Evolutionary conservation across 192 early-diverging fungal genomes (phyloP).

Genomic region (Coemansia aciculifera): DNA sequence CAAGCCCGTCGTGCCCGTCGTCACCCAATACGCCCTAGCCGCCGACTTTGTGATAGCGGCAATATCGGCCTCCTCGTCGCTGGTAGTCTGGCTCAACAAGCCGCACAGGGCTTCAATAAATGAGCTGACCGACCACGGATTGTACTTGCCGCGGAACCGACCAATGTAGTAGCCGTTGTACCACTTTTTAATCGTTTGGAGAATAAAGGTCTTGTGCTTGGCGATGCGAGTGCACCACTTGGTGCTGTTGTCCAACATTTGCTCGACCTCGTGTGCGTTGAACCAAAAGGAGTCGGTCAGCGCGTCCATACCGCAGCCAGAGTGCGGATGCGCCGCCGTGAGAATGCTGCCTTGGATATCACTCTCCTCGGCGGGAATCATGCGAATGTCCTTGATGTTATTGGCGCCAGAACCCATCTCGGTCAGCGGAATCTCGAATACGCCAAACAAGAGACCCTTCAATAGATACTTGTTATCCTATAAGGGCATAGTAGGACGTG

Average conservation of each 20-base stretch:
- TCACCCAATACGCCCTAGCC: conserved; percentile 29
- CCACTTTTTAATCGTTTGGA: conserved; percentile 15
- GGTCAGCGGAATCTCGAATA: conserved; percentile 45
- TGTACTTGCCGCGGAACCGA: conserved; percentile 39
- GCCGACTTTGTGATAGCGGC: conserved; percentile 8
- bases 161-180: conserved; percentile 24
- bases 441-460: conserved; percentile 36
- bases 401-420: conserved; percentile 45
- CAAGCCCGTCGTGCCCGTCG: conserved; percentile 21
- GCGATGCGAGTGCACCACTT: neutral
- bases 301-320: conserved; percentile 28
- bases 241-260: conserved; percentile 37
- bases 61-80: neutral
- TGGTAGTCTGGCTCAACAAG: conserved; percentile 8
- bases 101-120: conserved; percentile 33
- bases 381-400: conserved; percentile 41
- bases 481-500: neutral
- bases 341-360: conserved; percentile 30
- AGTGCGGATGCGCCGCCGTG: conserved; percentile 21
- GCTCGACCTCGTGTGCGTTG: conserved; percentile 30
- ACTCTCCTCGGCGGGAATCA: conserved; percentile 31
- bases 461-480: conserved; percentile 23
- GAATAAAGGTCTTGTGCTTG: conserved; percentile 10
- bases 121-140: conserved; percentile 47
- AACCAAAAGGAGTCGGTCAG: conserved; percentile 40